Percentiles rank a stretch among this genome's conserved stretches.
phyloP scores from a whole-genome alignment of 257 asterid genomes.

The Cruciata laevipes region DNA sequence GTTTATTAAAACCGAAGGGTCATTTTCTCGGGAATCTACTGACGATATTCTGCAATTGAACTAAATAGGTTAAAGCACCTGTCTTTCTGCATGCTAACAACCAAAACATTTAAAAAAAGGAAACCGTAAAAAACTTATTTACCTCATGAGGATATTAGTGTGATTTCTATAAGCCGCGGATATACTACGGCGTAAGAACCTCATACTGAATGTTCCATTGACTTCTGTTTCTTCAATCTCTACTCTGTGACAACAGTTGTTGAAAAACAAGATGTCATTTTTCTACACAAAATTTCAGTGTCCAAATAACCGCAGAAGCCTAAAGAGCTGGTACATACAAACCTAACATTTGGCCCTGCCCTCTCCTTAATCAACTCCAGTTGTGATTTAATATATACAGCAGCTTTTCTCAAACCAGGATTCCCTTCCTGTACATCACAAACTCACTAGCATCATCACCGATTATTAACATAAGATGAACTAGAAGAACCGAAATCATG shows the following conservation, averaged over 20 bases:
- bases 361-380: conserved; percentile 68
- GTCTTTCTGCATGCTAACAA: neutral
- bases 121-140: neutral
- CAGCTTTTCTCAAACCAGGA: conserved; percentile 80
- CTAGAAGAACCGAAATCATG: neutral
- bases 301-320: neutral
- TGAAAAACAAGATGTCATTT: conserved; percentile 5
- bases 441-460: neutral
- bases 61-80: conserved; percentile 15
- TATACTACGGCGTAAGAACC: conserved; percentile 68
- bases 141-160: conserved; percentile 87
- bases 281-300: neutral
- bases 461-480: neutral
- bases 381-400: conserved; percentile 62
- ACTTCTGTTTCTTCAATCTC: conserved; percentile 85
- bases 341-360: conserved; percentile 78
- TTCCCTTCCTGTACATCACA: conserved; percentile 56
- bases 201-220: conserved; percentile 84
- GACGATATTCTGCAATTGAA: conserved; percentile 68
- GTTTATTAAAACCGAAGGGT: conserved; percentile 75
- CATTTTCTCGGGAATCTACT: conserved; percentile 55
- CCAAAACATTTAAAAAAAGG: neutral
- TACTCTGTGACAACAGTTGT: conserved; percentile 51
- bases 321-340: conserved; percentile 11
- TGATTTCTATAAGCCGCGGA: conserved; percentile 76